phyloP scores from a whole-genome alignment of 352 stramenopile genomes.

The Globisporangium ultimum region DNA sequence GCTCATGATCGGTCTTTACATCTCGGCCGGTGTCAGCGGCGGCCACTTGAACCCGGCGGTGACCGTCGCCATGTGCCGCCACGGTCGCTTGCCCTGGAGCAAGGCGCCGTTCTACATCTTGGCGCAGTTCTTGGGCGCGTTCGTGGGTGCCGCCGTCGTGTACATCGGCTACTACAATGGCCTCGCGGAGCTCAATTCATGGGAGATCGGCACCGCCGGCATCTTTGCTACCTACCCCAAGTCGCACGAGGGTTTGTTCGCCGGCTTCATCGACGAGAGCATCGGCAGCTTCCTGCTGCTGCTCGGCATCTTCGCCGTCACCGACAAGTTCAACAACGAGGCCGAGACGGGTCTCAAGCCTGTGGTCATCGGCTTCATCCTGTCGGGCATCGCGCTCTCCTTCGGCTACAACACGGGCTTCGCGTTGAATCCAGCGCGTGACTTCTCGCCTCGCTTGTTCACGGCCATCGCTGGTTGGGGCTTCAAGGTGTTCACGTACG shows the following conservation, averaged over 20 bases:
- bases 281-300: conserved; percentile 60
- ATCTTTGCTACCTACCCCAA: conserved; percentile 80
- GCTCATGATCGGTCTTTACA: conserved; percentile 67
- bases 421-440: conserved; percentile 65
- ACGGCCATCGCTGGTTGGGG: conserved; percentile 63
- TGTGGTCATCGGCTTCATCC: conserved; percentile 66
- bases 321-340: conserved; percentile 71
- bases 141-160: conserved; percentile 61
- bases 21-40: conserved; percentile 60
- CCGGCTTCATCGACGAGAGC: conserved; percentile 61
- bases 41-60: conserved; percentile 72
- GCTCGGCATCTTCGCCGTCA: conserved; percentile 63
- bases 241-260: conserved; percentile 50
- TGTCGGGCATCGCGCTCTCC: conserved; percentile 69
- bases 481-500: conserved; percentile 60
- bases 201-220: conserved; percentile 56
- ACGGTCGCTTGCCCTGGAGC: conserved; percentile 57
- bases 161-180: conserved; percentile 64
- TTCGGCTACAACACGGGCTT: conserved; percentile 83
- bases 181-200: conserved; percentile 49
- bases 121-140: conserved; percentile 58
- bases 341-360: conserved; percentile 65
- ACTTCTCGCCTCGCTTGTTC: conserved; percentile 67
- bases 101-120: conserved; percentile 62
- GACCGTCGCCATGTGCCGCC: conserved; percentile 60